Percentiles rank a stretch among this genome's conserved stretches.
These are phyloP conservation scores for Phytophthora constricta DNA, from an alignment of 352 stramenopile species.

Conservation along the genomic window DNA sequence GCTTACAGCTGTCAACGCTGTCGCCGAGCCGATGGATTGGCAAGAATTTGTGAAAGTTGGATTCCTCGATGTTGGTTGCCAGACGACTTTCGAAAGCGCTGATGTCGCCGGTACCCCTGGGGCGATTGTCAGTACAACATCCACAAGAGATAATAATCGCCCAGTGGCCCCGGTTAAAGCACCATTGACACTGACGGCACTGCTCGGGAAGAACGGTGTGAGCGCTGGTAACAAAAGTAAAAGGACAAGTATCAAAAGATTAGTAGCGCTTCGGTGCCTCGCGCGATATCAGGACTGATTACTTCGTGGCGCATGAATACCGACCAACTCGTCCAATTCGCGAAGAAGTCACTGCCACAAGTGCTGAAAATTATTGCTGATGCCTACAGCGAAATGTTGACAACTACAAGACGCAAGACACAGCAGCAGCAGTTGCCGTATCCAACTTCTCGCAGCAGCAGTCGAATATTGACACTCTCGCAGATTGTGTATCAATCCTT, in stretches of 20 bases:
- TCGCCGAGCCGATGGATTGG: conserved; percentile 71
- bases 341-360: conserved; percentile 72
- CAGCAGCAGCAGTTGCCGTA: conserved; percentile 33
- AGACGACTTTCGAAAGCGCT: conserved; percentile 47
- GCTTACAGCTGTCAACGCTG: conserved; percentile 59
- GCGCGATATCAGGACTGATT: conserved; percentile 65
- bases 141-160: conserved; percentile 4
- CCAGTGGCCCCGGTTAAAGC: conserved; percentile 28
- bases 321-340: conserved; percentile 79
- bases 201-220: conserved; percentile 46
- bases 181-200: conserved; percentile 56
- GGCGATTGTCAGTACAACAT: neutral
- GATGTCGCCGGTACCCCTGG: conserved; percentile 3
- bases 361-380: conserved; percentile 78
- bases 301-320: conserved; percentile 87
- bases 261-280: conserved; percentile 69
- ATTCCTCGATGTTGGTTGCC: conserved; percentile 51
- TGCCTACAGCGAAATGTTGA: conserved; percentile 78
- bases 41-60: conserved; percentile 63
- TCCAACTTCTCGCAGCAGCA: conserved; percentile 26
- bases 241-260: conserved; percentile 81
- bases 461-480: conserved; percentile 55
- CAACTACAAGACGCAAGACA: conserved; percentile 57
- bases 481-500: conserved; percentile 87
- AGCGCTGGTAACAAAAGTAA: conserved; percentile 26